Evolutionary conservation across 495 filamentous ascomycete species (phyloP).

Genomic region (Xylaria longipes): DNA sequence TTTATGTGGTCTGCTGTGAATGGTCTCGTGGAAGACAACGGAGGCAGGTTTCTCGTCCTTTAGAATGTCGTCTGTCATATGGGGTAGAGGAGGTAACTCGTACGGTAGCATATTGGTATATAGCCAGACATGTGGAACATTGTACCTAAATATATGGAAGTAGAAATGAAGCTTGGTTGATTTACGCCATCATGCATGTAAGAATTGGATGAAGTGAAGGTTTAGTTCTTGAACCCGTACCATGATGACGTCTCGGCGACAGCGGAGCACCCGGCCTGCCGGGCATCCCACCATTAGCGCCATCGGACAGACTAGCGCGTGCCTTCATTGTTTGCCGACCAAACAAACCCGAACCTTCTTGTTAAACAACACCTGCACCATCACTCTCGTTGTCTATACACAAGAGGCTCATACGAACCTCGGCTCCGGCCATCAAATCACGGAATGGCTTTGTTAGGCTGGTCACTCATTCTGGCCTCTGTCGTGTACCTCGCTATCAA

Average conservation of each 20-base stretch:
- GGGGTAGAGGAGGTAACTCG: no score
- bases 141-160: not conserved
- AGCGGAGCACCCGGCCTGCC: slow-evolving; percentile 3
- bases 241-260: not conserved
- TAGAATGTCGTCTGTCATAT: not conserved
- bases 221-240: not conserved
- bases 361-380: not conserved
- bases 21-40: not conserved
- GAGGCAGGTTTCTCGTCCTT: no score
- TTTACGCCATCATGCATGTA: not conserved
- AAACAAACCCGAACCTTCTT: slow-evolving; percentile 1
- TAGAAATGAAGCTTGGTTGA: not conserved
- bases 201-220: not conserved
- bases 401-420: not conserved
- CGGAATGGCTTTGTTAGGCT: slow-evolving; percentile 58
- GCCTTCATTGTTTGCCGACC: not conserved
- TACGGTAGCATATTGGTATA: no score
- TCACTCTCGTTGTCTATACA: not conserved
- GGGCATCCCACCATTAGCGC: slow-evolving; percentile 18
- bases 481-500: slow-evolving; percentile 57
- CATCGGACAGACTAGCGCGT: not conserved
- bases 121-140: no score
- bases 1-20: slow-evolving; percentile 10
- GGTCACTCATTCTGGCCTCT: slow-evolving; percentile 61
- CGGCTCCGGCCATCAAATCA: not conserved